Percentiles rank a stretch among this genome's conserved stretches.
Conservation (phyloP, 140 eudicot genomes). For the Anethum foeniculum region DNA sequence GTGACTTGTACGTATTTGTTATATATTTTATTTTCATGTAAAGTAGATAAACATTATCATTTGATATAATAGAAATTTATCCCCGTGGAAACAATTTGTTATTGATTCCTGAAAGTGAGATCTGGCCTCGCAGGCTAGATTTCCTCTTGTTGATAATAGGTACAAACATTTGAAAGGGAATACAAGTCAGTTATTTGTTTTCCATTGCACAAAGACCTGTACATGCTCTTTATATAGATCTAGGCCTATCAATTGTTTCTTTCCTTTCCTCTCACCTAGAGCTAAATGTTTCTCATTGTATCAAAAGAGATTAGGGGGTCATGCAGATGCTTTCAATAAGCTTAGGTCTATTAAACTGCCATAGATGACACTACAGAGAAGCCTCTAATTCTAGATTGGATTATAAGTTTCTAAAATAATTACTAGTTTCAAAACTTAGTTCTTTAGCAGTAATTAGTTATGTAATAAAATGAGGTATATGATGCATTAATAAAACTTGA, state of each 20-base stretch:
- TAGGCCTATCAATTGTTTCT: background rate
- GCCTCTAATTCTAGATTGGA: background rate
- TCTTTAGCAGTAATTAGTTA: background rate
- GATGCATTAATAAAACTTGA: background rate
- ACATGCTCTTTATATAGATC: background rate
- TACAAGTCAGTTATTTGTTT: background rate
- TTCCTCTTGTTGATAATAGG: background rate
- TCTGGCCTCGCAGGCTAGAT: background rate
- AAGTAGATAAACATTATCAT: background rate
- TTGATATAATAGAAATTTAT: background rate
- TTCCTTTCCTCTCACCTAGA: background rate
- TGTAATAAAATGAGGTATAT: background rate
- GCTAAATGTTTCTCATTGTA: background rate
- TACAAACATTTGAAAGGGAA: background rate
- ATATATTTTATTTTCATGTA: background rate
- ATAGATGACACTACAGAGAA: background rate
- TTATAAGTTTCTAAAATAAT: background rate
- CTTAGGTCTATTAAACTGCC: background rate
- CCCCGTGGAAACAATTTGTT: background rate
- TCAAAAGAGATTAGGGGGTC: background rate
- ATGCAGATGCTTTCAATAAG: background rate
- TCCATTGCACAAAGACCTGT: background rate
- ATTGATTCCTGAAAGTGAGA: background rate
- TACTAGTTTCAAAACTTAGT: background rate
- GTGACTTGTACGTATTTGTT: constrained; percentile 3